These are phyloP conservation scores for Rhodotorula sp. DNA, from an alignment of 1,284 basidiomycete species.

Conservation along the genomic window DNA sequence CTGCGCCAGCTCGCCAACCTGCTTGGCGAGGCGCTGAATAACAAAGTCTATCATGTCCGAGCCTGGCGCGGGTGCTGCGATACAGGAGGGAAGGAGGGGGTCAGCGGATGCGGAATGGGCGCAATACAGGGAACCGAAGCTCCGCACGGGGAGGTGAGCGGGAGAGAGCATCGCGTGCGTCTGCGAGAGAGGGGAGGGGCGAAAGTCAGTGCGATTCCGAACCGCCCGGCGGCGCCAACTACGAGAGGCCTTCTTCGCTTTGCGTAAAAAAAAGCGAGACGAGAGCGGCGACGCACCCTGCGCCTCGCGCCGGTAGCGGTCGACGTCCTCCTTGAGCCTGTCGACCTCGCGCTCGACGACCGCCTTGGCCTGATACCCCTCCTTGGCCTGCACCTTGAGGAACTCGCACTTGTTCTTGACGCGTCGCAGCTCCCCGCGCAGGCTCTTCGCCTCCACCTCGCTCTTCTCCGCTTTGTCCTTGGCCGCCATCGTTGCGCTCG, in stretches of 20 bases:
- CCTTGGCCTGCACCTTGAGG: background rate
- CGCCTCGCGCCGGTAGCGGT: conserved; percentile 2
- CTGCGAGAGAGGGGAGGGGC: background rate
- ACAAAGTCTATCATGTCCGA: conserved; percentile 13
- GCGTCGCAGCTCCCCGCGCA: background rate
- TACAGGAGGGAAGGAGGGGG: background rate
- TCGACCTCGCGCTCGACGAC: background rate
- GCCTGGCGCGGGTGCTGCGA: background rate
- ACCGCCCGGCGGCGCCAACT: background rate
- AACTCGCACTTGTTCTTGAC: background rate
- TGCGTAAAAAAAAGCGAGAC: background rate
- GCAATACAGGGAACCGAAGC: background rate
- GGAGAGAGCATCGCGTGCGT: background rate
- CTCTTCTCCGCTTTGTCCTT: background rate
- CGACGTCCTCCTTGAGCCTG: background rate
- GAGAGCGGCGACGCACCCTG: background rate
- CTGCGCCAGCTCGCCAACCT: background rate
- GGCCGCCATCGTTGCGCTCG: background rate
- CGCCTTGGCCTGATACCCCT: conserved; percentile 2
- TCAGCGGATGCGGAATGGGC: background rate
- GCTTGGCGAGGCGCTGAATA: background rate
- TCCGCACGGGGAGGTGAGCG: background rate
- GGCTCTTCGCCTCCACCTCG: background rate
- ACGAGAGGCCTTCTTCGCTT: too few species aligned
- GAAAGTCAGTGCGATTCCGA: background rate